Conservation (phyloP, 2,329 filamentous ascomycete genomes). For the Beauveria sp. region DNA sequence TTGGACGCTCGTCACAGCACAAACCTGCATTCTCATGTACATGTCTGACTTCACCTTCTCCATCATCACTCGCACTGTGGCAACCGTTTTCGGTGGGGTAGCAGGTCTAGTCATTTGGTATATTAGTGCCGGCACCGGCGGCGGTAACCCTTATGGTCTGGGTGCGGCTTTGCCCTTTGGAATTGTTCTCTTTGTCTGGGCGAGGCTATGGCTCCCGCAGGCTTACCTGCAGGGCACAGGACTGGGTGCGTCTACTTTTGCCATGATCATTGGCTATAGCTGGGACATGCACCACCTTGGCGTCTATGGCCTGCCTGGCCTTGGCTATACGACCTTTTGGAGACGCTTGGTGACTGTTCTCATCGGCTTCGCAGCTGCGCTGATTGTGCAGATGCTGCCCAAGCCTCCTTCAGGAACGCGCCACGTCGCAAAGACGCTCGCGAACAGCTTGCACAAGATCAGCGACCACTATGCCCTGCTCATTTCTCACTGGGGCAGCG, state of each 20-base stretch:
- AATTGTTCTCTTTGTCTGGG: constrained; percentile 27
- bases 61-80: constrained; percentile 31
- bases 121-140: constrained; percentile 39
- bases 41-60: constrained; percentile 44
- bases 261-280: constrained; percentile 39
- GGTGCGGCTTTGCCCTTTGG: constrained; percentile 36
- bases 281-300: constrained; percentile 35
- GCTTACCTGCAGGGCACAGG: constrained; percentile 22
- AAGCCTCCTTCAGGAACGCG: constrained; percentile 37
- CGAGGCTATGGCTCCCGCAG: constrained; percentile 25
- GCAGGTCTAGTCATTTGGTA: constrained; percentile 43
- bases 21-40: constrained; percentile 40
- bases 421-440: constrained; percentile 37
- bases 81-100: constrained; percentile 39
- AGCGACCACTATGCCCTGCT: constrained; percentile 43
- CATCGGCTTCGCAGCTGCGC: constrained; percentile 34
- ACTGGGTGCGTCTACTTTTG: constrained; percentile 30
- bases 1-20: constrained; percentile 45
- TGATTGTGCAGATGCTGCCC: constrained; percentile 39
- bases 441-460: constrained; percentile 33
- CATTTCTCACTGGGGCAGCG: constrained; percentile 34
- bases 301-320: constrained; percentile 37
- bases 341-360: constrained; percentile 36
- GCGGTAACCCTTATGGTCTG: constrained; percentile 42
- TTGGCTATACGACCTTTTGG: constrained; percentile 42